phyloP scores from a whole-genome alignment of 768 basidiomycete genomes.

The Hericium rajendrae region DNA sequence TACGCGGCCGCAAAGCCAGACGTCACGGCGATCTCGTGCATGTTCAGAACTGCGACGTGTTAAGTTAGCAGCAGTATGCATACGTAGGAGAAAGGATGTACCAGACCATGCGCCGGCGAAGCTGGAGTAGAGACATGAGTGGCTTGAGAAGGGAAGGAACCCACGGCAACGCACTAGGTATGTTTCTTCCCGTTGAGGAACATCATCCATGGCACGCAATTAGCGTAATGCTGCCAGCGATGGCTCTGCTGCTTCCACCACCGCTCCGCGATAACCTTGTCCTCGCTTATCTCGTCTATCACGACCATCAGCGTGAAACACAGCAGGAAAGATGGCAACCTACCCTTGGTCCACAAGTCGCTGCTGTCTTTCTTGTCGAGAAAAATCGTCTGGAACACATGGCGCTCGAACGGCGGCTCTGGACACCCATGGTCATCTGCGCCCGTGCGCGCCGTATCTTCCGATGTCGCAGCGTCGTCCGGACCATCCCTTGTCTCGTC shows the following conservation, averaged over 20 bases:
- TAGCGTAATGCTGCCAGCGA: slow-evolving; percentile 36
- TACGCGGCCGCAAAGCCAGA: slow-evolving; percentile 35
- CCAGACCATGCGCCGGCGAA: slow-evolving; percentile 25
- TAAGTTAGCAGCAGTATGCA: background rate
- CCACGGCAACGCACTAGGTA: slow-evolving; percentile 17
- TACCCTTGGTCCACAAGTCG: slow-evolving; percentile 27
- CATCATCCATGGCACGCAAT: slow-evolving; percentile 30
- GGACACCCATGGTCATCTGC: background rate
- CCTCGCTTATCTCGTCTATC: slow-evolving; percentile 28
- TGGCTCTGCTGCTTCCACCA: slow-evolving; percentile 48
- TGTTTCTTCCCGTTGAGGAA: slow-evolving; percentile 27
- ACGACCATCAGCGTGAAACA: background rate
- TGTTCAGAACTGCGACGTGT: slow-evolving; percentile 19
- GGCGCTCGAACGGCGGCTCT: slow-evolving; percentile 27
- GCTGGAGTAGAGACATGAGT: slow-evolving; percentile 2
- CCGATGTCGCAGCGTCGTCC: slow-evolving; percentile 12
- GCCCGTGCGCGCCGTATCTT: slow-evolving; percentile 5
- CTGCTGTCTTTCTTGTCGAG: slow-evolving; percentile 32
- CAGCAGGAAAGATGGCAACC: background rate
- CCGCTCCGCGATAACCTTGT: slow-evolving; percentile 33
- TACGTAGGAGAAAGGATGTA: slow-evolving; percentile 8
- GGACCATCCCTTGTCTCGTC: slow-evolving; percentile 5
- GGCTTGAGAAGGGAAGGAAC: background rate
- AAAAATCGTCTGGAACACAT: slow-evolving; percentile 45
- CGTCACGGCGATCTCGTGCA: slow-evolving; percentile 28